Evolutionary conservation across 495 filamentous ascomycete genomes (phyloP).

Genomic region (Melanomma pulvis-pyrius): DNA sequence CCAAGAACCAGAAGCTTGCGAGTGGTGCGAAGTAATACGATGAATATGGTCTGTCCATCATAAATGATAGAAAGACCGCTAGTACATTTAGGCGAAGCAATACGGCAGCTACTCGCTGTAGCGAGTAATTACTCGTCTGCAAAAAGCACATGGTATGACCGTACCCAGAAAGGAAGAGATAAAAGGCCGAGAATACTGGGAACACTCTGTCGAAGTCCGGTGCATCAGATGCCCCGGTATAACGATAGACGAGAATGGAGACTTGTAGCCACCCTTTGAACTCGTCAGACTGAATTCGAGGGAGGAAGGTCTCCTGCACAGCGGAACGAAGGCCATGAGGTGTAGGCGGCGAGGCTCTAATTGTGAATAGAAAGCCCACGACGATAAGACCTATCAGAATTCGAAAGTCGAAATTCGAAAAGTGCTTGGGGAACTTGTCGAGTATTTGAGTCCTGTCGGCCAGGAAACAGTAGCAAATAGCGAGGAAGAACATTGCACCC

Average conservation of each 20-base stretch:
- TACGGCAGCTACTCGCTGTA: constrained; percentile 52
- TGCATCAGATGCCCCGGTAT: constrained; percentile 55
- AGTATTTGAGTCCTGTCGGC: constrained; percentile 60
- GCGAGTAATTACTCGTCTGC: constrained; percentile 57
- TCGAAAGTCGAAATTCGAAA: constrained; percentile 46
- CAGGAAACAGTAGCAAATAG: constrained; percentile 56
- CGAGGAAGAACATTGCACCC: constrained; percentile 43
- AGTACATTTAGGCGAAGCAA: constrained; percentile 61
- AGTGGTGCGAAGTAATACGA: constrained; percentile 65
- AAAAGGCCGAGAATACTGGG: constrained; percentile 59
- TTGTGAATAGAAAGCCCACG: constrained; percentile 47
- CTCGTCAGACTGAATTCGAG: constrained; percentile 61
- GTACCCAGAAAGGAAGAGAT: constrained; percentile 65
- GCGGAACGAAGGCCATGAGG: not conserved
- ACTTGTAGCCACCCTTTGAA: constrained; percentile 69
- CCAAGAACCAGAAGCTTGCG: constrained; percentile 63
- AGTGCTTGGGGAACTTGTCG: constrained; percentile 60
- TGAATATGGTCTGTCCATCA: constrained; percentile 60
- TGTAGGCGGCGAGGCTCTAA: constrained; percentile 33
- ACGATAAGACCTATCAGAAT: constrained; percentile 44
- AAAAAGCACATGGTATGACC: constrained; percentile 62
- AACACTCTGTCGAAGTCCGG: constrained; percentile 58
- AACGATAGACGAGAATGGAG: constrained; percentile 61
- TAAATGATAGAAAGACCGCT: constrained; percentile 55
- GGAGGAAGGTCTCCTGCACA: constrained; percentile 49